Base-by-base conservation (phyloP, 352 stramenopile species). In the Peronospora belbahrii region DNA sequence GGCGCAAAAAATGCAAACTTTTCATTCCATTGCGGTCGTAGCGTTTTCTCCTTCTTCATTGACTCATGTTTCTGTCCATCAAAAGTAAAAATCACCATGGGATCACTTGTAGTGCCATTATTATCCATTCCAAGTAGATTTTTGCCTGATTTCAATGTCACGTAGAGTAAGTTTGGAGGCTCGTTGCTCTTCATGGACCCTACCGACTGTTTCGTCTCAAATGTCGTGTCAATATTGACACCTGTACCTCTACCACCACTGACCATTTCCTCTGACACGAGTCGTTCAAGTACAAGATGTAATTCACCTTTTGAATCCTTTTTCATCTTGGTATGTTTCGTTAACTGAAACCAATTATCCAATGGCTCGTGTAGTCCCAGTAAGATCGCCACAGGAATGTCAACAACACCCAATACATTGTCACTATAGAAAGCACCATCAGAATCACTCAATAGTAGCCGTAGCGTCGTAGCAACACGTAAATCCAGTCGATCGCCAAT, bases 91-190 rank as follows among this genome's bases (percentile, higher is more conserved):
- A 89, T 82, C 40, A 95, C 84, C 11, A 96, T 70, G 7, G 89
- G 89, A 42, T 97, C 89, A 37, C 78, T 93, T 3, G 70, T 82
- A 0, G 69, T 87, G 19, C 81, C 85, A 35, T 87, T 68, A 27
- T 78, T 71, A 52, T 95, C 83, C 76, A 95, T 94, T 0, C 77
- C 76, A 13, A 95, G 68, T 23, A 96, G 50, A 28, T 90, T 66
- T 50, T 85, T 85, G 34, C 74, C 79, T 6, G 74, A 81, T 23
- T 85, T 72, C 4, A 90, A 37, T 36, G 71, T 88, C 36, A 90
- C 75, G 27, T 74, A 78, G 8, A 90, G 49, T 33, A 88, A 41
- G 40, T 90, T 90, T 0, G 75, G 79, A 6, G 70, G 58, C 8
- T 74, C 56, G 11, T 42, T 50, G 34, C 32, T 63, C 8, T 28